Evolutionary conservation across 441 rosid genomes (phyloP), one percentile per base, ranked within the genome.

Genomic region (Rhodomyrtus psidioides): DNA sequence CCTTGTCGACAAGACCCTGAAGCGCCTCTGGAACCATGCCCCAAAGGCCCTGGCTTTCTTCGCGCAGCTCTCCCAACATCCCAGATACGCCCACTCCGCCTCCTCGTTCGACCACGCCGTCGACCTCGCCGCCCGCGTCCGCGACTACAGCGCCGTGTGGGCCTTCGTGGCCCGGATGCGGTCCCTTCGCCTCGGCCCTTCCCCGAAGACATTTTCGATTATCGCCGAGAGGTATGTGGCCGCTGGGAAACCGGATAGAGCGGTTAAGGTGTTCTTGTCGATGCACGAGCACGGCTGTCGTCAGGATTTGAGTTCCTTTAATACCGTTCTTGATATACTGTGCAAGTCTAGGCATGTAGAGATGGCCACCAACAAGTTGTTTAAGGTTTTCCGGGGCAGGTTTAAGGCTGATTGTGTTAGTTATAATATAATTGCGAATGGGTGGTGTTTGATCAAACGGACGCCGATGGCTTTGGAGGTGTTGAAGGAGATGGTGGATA

Each of bases 101-200:
- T 95, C 98, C 86, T 95, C 99, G 91, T 96, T 94, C 87, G 95
- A 97, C 89, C 97, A 94, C 87, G 97, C 98, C 55, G 87, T 97
- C 87, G 98, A 96, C 92, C 90, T 97, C 85, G 93, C 96, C 42
- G 94, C 97, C 28, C 98, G 98, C 87, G 94, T 94, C 85, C 95
- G 94, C 28, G 91, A 90, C 86, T 92, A 88, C 91, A 62, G 88
- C 46, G 84, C 95, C 83, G 91, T 92, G 2, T 92, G 94, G 94
- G 83, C 91, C 26, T 88, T 95, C 55, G 89, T 94, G 75, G 91
- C 91, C 89, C 94, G 93, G 44, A 95, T 97, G 99, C 97, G 93
- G 58, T 89, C 98, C 49, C 88, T 88, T 87, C 92, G 94, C 88
- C 83, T 94, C 51, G 95, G 96, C 28, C 97, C 98, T 27, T 88